Base-by-base conservation (phyloP, 2,329 filamentous ascomycete species). In the Emmonsiellopsis sp. region DNA sequence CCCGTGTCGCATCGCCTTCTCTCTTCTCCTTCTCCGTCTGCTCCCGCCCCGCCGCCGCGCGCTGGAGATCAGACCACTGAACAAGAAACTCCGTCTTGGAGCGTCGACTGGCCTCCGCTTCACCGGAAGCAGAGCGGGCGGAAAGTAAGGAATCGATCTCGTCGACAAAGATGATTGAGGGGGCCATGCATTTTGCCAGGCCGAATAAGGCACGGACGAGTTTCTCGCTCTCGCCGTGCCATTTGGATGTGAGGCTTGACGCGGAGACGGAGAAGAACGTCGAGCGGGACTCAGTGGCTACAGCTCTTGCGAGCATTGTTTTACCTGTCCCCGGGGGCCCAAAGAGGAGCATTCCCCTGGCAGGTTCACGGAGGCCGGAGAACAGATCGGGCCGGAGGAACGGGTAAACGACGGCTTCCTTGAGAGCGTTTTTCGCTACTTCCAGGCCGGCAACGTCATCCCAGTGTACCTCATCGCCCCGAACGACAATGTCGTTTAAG, bases 51-150 rank as follows among this genome's bases (percentile, higher is more conserved):
- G 91, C 92, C 6, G 93, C 93, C 2, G 93, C 93, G 58, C 89
- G 84, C 64, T 95, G 90, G 2, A 98, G 73, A 66, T 96, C 90
- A 55, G 88, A 93, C 93, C 93, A 98, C 65, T 96, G 91, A 31
- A 98, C 96, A 32, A 98, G 74, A 62, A 98, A 98, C 66, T 98
- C 93, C 0, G 93, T 98, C 73, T 98, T 98, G 65, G 96, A 95
- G 53, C 93, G 82, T 54, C 92, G 79, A 0, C 90, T 95, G 0
- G 93, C 89, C 71, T 98, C 93, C 62, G 97, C 88, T 65, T 97
- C 93, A 1, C 88, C 86, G 2, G 69, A 67, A 1, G 85, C 85
- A 0, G 89, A 88, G 50, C 93, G 79, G 13, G 90, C 83, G 0
- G 90, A 95, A 0, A 98, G 78, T 0, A 98, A 75, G 0, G 91